phyloP scores from a whole-genome alignment of 805 yeast genomes.

The Starmerella tilneyi region DNA sequence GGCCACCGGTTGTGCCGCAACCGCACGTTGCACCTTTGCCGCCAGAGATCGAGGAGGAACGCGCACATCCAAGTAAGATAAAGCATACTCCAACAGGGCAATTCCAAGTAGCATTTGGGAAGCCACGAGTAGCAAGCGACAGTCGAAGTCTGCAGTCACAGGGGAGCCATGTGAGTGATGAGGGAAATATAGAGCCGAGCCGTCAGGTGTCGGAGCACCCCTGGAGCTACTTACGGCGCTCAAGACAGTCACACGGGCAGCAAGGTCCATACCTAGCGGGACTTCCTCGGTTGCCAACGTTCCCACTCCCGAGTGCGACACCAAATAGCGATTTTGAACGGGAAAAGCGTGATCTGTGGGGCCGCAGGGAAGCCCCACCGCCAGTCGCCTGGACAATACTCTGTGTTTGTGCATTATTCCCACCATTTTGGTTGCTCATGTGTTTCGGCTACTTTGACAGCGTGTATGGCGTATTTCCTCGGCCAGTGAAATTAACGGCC shows the following conservation, averaged over 20 bases:
- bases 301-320: conserved; percentile 18
- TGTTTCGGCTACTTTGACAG: conserved; percentile 33
- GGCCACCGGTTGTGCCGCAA: no score
- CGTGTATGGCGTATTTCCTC: conserved; percentile 30
- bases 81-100: no score
- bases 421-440: conserved; percentile 34
- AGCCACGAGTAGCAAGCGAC: background rate
- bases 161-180: conserved; percentile 8
- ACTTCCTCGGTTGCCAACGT: conserved; percentile 19
- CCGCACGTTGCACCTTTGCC: no score
- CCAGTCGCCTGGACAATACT: conserved; percentile 23
- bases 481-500: conserved; percentile 28
- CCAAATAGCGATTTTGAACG: background rate
- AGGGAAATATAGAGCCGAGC: conserved; percentile 15
- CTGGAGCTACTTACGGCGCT: conserved; percentile 12
- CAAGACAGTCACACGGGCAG: conserved; percentile 2
- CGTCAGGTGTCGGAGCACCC: conserved; percentile 1
- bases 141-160: conserved; percentile 4
- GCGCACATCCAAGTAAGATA: no score
- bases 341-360: conserved; percentile 22
- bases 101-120: background rate
- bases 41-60: no score
- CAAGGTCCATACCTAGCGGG: conserved; percentile 20
- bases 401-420: conserved; percentile 27
- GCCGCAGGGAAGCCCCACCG: conserved; percentile 18